Percentiles rank a stretch among this genome's conserved stretches.
These are phyloP conservation scores for Geranium rotundifolium DNA, from an alignment of 345 rosid species.

Conservation along the genomic window DNA sequence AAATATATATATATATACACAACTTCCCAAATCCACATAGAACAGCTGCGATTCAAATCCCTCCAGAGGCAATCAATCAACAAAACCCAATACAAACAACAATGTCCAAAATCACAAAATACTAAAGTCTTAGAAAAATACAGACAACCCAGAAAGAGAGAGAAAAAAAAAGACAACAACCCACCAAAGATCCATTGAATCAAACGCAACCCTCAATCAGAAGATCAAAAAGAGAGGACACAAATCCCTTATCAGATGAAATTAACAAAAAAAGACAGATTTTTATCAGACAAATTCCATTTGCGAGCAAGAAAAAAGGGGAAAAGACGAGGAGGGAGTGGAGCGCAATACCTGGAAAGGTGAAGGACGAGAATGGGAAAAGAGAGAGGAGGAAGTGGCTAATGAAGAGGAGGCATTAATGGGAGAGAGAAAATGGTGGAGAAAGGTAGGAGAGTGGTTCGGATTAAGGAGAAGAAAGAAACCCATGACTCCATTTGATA, in stretches of 20 bases:
- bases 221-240: background rate
- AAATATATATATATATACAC: too few species aligned
- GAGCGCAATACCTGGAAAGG: conserved; percentile 1
- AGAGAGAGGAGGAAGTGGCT: background rate
- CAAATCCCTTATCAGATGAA: background rate
- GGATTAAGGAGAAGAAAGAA: conserved; percentile 14
- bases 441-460: conserved; percentile 10
- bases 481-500: conserved; percentile 24
- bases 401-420: conserved; percentile 4
- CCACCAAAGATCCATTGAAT: background rate
- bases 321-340: conserved; percentile 3
- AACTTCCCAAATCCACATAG: too few species aligned
- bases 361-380: conserved; percentile 1
- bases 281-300: background rate
- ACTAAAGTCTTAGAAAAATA: background rate
- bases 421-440: conserved; percentile 8
- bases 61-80: background rate
- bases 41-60: too few species aligned
- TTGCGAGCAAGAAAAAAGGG: background rate
- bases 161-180: background rate
- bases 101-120: background rate
- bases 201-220: background rate
- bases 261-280: background rate
- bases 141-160: background rate
- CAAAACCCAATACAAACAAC: background rate